Conservation (phyloP, 768 basidiomycete species). For the Chalciporus pseudorubinellus region DNA sequence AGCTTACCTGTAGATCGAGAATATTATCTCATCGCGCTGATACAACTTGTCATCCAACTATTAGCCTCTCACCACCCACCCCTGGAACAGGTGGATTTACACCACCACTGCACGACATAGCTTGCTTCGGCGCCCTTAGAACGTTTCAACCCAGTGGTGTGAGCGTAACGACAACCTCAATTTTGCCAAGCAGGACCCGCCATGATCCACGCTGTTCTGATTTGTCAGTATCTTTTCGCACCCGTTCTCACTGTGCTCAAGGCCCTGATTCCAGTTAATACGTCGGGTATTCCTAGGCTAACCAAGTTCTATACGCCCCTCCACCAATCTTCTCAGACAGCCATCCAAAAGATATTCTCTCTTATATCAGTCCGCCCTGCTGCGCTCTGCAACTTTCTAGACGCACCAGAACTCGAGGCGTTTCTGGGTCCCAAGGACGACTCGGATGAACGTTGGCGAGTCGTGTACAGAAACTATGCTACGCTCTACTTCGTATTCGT, state of each 20-base stretch:
- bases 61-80: not conserved
- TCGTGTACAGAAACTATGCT: slow-evolving; percentile 94
- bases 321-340: slow-evolving; percentile 53
- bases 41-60: not conserved
- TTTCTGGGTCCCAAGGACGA: slow-evolving; percentile 56
- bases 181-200: slow-evolving; percentile 1
- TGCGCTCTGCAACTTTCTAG: slow-evolving; percentile 93
- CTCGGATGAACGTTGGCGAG: slow-evolving; percentile 66
- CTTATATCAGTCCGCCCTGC: slow-evolving; percentile 80
- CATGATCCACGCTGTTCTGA: slow-evolving; percentile 87
- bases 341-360: slow-evolving; percentile 87
- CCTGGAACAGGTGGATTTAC: not conserved
- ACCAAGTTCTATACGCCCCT: slow-evolving; percentile 89
- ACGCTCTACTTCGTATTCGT: slow-evolving; percentile 97
- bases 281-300: slow-evolving; percentile 79
- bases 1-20: too few relatives aligned
- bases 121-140: not conserved
- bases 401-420: slow-evolving; percentile 82
- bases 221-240: slow-evolving; percentile 52
- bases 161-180: not conserved
- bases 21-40: too few relatives aligned
- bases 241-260: slow-evolving; percentile 19
- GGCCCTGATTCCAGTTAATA: slow-evolving; percentile 68
- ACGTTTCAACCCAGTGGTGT: not conserved
- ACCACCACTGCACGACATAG: not conserved